Base-by-base conservation (phyloP, 208 protist genomes). In the Angomonas ambiguus region DNA sequence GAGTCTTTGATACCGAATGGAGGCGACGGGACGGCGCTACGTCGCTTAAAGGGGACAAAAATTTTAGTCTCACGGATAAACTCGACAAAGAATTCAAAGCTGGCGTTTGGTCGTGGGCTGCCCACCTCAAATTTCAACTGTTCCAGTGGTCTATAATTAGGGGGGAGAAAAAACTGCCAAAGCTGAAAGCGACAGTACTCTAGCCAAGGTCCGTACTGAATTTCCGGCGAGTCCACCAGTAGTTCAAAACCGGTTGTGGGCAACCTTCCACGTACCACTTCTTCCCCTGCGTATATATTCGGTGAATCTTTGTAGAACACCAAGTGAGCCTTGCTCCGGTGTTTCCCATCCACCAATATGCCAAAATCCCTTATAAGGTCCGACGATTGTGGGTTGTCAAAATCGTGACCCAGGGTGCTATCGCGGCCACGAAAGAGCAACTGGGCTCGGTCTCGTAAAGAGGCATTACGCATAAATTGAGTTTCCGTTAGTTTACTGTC, bases 1-100 rank as follows among this genome's bases (percentile, higher is more conserved):
- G 87, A 94, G 72, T 93, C 85, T 8, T 63, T 55, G 53, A 96
- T 91, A 60, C 91, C 87, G 67, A 93, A 93, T 6, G 91, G 91
- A 16, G 91, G 91, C n/a, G 80, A 83, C 10, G 86, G 85, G 13
- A 82, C 76, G 10, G 76, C 62, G 60, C 42, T 76, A 41, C 84
- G 81, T 10, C 88, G 83, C 74, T 94, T 93, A 62, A 96, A 96
- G 0, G 91, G 81, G 3, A 96, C 58, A 38, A 83, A 77, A 2
- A 94, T 11, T 11, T 58, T 80, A 0, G 85, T 93, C 28, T 83
- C 74, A 20, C 79, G 74, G 51, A 92, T 65, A 55, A 96, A 88
- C 68, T 91, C 69, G 1, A 94, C 76, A 61, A 87, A 81, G 33
- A 93, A 66, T 61, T 93, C 87, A 59, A 94, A 84, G n/a, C 85